A percentile compares a stretch with the other conserved stretches of the same genome.
These are phyloP conservation scores for Daldinia eschscholtzii DNA, from an alignment of 2,329 filamentous ascomycete species.

Conservation along the genomic window DNA sequence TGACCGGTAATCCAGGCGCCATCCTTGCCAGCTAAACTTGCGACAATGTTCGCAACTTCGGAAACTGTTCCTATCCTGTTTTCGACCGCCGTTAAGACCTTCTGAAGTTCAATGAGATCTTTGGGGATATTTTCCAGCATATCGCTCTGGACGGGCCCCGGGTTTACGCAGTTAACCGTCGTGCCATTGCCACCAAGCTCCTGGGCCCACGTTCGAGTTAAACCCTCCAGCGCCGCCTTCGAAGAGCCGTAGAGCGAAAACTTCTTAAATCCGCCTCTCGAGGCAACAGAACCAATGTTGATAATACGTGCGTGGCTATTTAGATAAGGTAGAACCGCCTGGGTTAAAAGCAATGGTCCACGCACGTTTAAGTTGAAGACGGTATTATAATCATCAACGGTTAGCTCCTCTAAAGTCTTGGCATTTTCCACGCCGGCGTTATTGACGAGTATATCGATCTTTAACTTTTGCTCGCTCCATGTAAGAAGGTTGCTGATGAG, in stretches of 20 bases:
- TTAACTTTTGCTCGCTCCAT: conserved; percentile 34
- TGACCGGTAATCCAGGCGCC: conserved; percentile 67
- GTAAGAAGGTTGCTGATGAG: conserved; percentile 43
- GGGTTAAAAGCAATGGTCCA: conserved; percentile 65
- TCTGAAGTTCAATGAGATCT: conserved; percentile 63
- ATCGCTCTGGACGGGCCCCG: conserved; percentile 70
- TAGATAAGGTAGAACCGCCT: conserved; percentile 66
- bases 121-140: conserved; percentile 67
- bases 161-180: conserved; percentile 71
- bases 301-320: conserved; percentile 63
- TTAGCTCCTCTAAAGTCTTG: conserved; percentile 57
- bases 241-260: conserved; percentile 66
- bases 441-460: conserved; percentile 55
- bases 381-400: conserved; percentile 62
- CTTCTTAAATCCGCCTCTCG: conserved; percentile 59
- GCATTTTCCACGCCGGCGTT: conserved; percentile 57
- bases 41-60: conserved; percentile 69
- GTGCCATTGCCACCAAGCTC: conserved; percentile 69
- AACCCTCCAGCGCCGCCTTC: conserved; percentile 71
- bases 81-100: conserved; percentile 63
- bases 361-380: conserved; percentile 71
- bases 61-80: conserved; percentile 64
- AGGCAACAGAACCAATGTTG: conserved; percentile 69
- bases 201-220: conserved; percentile 70
- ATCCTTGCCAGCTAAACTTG: conserved; percentile 64